phyloP scores from a whole-genome alignment of 768 basidiomycete genomes.

The Pleurotus pulmonarius region DNA sequence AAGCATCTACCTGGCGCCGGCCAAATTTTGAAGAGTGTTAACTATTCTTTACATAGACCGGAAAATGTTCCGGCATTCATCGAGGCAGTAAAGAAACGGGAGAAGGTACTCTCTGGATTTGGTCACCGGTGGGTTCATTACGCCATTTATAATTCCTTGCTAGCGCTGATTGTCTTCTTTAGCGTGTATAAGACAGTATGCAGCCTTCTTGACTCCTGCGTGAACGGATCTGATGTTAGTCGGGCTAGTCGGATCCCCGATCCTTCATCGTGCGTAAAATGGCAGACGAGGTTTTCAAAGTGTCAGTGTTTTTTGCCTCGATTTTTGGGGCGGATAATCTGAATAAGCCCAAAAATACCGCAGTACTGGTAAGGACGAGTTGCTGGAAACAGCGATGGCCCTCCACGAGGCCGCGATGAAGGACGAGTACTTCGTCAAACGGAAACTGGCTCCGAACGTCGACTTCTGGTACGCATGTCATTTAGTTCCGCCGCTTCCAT shows the following conservation, averaged over 20 bases:
- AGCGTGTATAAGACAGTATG: conserved; percentile 74
- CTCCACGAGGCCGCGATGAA: conserved; percentile 86
- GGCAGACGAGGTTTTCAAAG: conserved; percentile 88
- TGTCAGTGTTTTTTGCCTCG: conserved; percentile 41
- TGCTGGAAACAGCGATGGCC: conserved; percentile 86
- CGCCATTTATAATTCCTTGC: no score
- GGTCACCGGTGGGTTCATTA: conserved; percentile 63
- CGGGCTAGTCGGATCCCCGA: conserved; percentile 75
- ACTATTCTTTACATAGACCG: conserved; percentile 41
- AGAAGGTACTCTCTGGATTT: conserved; percentile 87
- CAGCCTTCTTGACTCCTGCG: conserved; percentile 2
- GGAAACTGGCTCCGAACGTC: conserved; percentile 85
- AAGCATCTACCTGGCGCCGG: conserved; percentile 17
- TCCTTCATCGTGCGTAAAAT: conserved; percentile 89
- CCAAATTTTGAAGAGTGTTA: neutral
- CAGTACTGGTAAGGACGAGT: conserved; percentile 81
- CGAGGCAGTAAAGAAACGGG: conserved; percentile 82
- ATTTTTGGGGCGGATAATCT: neutral
- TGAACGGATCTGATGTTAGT: conserved; percentile 7
- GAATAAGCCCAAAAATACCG: neutral
- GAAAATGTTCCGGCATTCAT: conserved; percentile 83
- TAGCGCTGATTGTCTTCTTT: neutral
- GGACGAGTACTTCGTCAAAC: conserved; percentile 83
- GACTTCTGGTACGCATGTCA: conserved; percentile 71
- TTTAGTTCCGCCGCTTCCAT: no score